A percentile compares a stretch with the other conserved stretches of the same genome.
These are phyloP conservation scores for barley (Hordeum vulgare) DNA, from an alignment of 176 grass and related monocot genomes.

Conservation along the genomic window DNA sequence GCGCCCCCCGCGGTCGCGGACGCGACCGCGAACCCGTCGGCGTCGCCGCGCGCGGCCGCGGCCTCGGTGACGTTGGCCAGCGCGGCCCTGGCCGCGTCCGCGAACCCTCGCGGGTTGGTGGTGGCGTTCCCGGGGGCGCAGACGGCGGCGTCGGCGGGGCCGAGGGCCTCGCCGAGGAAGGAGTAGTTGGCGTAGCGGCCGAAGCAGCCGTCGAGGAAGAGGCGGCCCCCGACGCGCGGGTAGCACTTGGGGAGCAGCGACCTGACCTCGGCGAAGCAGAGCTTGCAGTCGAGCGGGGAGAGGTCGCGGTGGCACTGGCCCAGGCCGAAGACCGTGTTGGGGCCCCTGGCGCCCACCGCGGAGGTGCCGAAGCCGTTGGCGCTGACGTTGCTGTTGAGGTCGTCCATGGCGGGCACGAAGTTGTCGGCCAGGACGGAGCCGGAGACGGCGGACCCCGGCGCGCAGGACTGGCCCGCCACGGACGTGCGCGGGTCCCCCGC, in stretches of 20 bases:
- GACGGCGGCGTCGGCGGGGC: background rate
- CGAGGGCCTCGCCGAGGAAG: slow-evolving; percentile 47
- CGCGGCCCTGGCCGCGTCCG: slow-evolving; percentile 26
- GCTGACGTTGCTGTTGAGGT: slow-evolving; percentile 56
- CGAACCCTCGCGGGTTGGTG: slow-evolving; percentile 30
- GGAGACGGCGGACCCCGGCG: slow-evolving; percentile 15
- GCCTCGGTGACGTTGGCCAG: slow-evolving; percentile 40
- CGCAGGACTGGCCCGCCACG: slow-evolving; percentile 37
- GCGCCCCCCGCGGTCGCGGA: slow-evolving; percentile 9
- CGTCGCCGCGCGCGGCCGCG: background rate
- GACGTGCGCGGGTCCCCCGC: slow-evolving; percentile 34
- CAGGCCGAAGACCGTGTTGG: slow-evolving; percentile 60
- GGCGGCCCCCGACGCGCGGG: slow-evolving; percentile 41
- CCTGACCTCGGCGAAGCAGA: slow-evolving; percentile 78
- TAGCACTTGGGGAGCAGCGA: slow-evolving; percentile 85
- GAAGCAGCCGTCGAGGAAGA: slow-evolving; percentile 81
- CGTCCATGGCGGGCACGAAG: slow-evolving; percentile 74
- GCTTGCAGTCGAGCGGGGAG: slow-evolving; percentile 51
- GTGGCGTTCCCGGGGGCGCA: slow-evolving; percentile 17
- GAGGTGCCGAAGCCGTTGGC: slow-evolving; percentile 55
- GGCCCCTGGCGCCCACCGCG: slow-evolving; percentile 18
- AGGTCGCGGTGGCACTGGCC: slow-evolving; percentile 77
- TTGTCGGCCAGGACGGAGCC: slow-evolving; percentile 40
- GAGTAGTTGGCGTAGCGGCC: slow-evolving; percentile 75
- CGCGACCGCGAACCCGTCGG: slow-evolving; percentile 40